Percentiles rank a stretch among this genome's conserved stretches.
Evolutionary conservation across 306 rosid species (phyloP).

Genomic region (Cucurbita argyrosperma): DNA sequence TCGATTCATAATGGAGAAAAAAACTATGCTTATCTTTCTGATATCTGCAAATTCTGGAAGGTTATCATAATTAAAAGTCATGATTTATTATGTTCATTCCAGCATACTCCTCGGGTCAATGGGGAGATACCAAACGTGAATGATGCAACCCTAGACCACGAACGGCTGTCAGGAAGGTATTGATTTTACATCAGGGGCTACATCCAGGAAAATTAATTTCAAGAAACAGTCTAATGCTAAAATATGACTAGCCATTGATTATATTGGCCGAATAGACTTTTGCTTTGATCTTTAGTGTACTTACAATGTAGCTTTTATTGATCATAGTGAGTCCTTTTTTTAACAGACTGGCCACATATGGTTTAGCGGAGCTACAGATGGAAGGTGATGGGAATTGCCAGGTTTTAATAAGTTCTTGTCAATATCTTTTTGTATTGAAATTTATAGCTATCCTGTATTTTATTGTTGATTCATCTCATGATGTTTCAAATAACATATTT

Average conservation of each 20-base stretch:
- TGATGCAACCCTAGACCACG: slow-evolving; percentile 85
- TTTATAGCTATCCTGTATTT: neutral
- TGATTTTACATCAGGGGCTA: neutral
- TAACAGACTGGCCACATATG: slow-evolving; percentile 69
- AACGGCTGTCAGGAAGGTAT: slow-evolving; percentile 72
- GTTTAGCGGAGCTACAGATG: slow-evolving; percentile 74
- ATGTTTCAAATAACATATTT: slow-evolving; percentile 12
- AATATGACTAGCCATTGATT: neutral
- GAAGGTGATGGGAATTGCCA: slow-evolving; percentile 99
- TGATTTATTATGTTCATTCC: slow-evolving; percentile 33
- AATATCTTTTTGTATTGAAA: neutral
- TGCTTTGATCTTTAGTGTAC: neutral
- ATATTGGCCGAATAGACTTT: neutral
- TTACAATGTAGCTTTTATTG: slow-evolving; percentile 4
- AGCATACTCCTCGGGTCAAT: slow-evolving; percentile 89
- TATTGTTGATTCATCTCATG: neutral
- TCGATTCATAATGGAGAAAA: neutral
- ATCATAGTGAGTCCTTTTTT: slow-evolving; percentile 7
- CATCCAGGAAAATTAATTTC: neutral
- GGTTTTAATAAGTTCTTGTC: slow-evolving; percentile 26
- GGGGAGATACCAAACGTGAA: slow-evolving; percentile 93
- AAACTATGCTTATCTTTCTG: neutral
- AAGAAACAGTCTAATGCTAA: neutral
- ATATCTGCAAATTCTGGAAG: slow-evolving; percentile 4
- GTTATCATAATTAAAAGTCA: slow-evolving; percentile 13